Conservation (phyloP, 2,329 filamentous ascomycete genomes). For the Decorospora gaudefroyi region DNA sequence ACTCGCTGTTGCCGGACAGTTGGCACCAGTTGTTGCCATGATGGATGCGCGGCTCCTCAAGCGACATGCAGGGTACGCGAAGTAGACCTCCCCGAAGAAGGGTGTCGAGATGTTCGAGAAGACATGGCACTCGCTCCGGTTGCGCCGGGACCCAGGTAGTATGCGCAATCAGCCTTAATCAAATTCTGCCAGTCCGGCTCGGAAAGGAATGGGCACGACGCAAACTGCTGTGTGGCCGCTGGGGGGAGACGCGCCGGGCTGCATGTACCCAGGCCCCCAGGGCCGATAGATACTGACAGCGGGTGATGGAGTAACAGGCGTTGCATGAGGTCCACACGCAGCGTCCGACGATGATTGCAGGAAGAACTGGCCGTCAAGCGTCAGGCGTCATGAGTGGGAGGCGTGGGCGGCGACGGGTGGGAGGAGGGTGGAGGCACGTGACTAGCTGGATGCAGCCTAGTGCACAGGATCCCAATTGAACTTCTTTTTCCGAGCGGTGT, state of each 20-base stretch:
- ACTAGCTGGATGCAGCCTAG: slow-evolving; percentile 4
- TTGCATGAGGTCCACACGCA: slow-evolving; percentile 14
- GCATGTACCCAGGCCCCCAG: slow-evolving; percentile 15
- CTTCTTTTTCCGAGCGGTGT: slow-evolving; percentile 7
- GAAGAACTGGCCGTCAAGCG: slow-evolving; percentile 12
- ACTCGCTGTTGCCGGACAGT: slow-evolving; percentile 5
- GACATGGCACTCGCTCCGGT: slow-evolving; percentile 16
- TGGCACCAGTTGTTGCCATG: slow-evolving; percentile 7
- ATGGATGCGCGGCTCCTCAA: slow-evolving; percentile 1
- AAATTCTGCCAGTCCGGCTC: slow-evolving; percentile 13
- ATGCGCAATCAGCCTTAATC: slow-evolving; percentile 27
- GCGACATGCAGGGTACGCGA: slow-evolving; percentile 11
- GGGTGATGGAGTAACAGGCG: slow-evolving; percentile 13
- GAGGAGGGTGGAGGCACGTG: slow-evolving; percentile 8
- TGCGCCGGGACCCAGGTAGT: slow-evolving; percentile 19
- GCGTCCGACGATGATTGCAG: slow-evolving; percentile 23
- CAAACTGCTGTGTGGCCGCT: slow-evolving; percentile 14
- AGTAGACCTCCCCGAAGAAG: slow-evolving; percentile 5
- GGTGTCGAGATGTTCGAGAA: slow-evolving; percentile 15
- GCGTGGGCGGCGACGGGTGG: neutral
- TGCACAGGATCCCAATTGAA: neutral
- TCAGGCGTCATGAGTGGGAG: neutral
- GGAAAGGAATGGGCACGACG: slow-evolving; percentile 17
- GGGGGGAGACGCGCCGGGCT: slow-evolving; percentile 19
- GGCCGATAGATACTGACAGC: slow-evolving; percentile 6